Conservation (phyloP, 169 alveolate genomes). For the Eimeria sp. region DNA sequence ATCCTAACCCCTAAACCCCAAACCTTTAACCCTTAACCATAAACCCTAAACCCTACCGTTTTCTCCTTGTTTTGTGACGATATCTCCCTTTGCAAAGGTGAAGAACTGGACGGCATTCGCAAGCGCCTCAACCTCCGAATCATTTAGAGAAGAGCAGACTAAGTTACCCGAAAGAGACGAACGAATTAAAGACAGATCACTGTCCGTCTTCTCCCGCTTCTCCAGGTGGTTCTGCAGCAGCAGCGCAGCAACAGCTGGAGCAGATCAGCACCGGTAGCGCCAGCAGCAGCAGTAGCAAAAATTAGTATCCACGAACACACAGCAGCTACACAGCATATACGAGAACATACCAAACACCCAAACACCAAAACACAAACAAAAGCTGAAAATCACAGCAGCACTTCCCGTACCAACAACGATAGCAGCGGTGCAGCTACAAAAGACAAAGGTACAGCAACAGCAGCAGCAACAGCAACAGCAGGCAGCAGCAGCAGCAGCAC, state of each 20-base stretch:
- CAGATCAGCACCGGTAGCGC: background rate
- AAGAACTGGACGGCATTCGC: constrained; percentile 93
- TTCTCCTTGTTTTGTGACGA: constrained; percentile 93
- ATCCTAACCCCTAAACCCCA: background rate
- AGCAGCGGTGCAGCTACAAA: background rate
- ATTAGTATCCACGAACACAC: background rate
- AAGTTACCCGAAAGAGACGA: constrained; percentile 91
- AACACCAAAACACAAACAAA: no score
- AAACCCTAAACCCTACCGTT: constrained; percentile 82
- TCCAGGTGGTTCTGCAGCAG: constrained; percentile 67
- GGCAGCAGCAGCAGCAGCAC: constrained; percentile 49
- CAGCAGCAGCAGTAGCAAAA: background rate
- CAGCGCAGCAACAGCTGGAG: constrained; percentile 37
- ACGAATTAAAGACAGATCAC: constrained; percentile 90
- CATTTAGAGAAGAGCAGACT: constrained; percentile 93
- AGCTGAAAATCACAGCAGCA: background rate
- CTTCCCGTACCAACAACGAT: background rate
- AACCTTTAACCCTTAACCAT: background rate
- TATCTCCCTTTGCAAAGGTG: constrained; percentile 91
- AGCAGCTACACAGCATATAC: background rate
- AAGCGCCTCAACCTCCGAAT: constrained; percentile 93
- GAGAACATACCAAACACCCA: no score
- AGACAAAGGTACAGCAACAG: background rate
- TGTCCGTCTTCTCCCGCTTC: constrained; percentile 78
- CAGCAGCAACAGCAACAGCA: background rate